Evolutionary conservation across 257 asterid species (phyloP).

Genomic region (Nicotiana undulata): DNA sequence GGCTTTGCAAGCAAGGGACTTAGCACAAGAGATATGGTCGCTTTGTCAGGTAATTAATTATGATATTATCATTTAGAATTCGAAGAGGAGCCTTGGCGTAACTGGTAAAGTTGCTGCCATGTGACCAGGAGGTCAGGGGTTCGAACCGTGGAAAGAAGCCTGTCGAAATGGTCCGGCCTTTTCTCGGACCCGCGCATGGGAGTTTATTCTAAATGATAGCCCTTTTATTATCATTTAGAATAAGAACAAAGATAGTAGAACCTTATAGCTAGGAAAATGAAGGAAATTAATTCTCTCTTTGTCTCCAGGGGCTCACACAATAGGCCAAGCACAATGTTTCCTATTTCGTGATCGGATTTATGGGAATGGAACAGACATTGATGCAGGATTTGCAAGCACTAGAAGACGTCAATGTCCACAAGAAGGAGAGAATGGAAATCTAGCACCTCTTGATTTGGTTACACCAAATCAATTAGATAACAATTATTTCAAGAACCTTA

Average conservation of each 20-base stretch:
- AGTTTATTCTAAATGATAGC: too few species aligned
- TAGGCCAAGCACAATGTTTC: background rate
- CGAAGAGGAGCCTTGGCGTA: too few species aligned
- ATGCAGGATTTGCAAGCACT: slow-evolving; percentile 25
- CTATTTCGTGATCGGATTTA: slow-evolving; percentile 32
- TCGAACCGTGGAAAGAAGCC: too few species aligned
- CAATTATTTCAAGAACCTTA: slow-evolving; percentile 31
- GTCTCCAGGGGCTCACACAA: background rate
- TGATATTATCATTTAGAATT: too few species aligned
- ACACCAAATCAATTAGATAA: slow-evolving; percentile 40
- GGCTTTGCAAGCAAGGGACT: background rate
- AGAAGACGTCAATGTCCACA: slow-evolving; percentile 3
- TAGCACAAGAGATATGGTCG: background rate
- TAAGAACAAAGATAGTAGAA: too few species aligned
- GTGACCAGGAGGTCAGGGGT: too few species aligned
- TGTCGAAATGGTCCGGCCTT: too few species aligned
- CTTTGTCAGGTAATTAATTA: background rate
- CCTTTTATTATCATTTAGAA: too few species aligned
- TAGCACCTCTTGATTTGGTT: slow-evolving; percentile 41
- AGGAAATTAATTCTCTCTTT: too few species aligned
- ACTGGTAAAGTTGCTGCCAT: too few species aligned
- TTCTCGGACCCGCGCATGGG: too few species aligned
- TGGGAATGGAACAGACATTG: slow-evolving; percentile 31
- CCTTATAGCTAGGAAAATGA: too few species aligned
- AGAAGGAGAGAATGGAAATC: background rate